Percentiles rank a stretch among this genome's conserved stretches.
phyloP scores from a whole-genome alignment of 2,329 filamentous ascomycete genomes.

The Exophiala bonariae region DNA sequence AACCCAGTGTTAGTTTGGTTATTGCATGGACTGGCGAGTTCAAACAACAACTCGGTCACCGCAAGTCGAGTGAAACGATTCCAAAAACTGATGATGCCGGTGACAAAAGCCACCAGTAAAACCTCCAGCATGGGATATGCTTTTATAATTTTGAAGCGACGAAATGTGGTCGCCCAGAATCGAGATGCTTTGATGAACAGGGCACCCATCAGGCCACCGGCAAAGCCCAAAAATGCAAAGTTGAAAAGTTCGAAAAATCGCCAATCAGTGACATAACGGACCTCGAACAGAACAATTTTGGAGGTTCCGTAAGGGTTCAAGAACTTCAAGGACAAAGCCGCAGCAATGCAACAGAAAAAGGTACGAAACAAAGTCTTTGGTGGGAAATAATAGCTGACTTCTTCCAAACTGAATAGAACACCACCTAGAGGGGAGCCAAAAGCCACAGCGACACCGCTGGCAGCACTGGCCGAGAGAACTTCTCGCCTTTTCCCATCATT shows the following conservation, averaged over 20 bases:
- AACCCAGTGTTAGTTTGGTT: constrained; percentile 71
- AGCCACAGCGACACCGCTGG: constrained; percentile 88
- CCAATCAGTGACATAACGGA: constrained; percentile 89
- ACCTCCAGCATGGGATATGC: constrained; percentile 83
- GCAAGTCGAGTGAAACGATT: constrained; percentile 85
- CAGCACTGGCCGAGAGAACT: constrained; percentile 87
- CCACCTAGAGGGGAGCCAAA: constrained; percentile 90
- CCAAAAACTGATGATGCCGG: constrained; percentile 87
- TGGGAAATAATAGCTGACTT: constrained; percentile 96
- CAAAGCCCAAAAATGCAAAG: constrained; percentile 81
- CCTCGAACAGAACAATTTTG: constrained; percentile 96
- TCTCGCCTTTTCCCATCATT: constrained; percentile 95
- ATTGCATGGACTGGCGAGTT: constrained; percentile 85
- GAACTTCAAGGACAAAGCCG: constrained; percentile 88
- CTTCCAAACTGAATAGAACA: constrained; percentile 89
- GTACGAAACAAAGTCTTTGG: constrained; percentile 96
- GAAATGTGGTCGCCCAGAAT: constrained; percentile 85
- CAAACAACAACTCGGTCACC: constrained; percentile 86
- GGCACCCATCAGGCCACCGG: constrained; percentile 83
- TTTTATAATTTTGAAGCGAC: constrained; percentile 78
- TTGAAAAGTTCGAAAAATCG: constrained; percentile 84
- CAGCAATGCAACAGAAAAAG: constrained; percentile 94
- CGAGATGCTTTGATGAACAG: constrained; percentile 95
- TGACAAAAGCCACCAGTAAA: constrained; percentile 79
- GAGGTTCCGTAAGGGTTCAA: constrained; percentile 93